Base-by-base conservation (phyloP, 495 filamentous ascomycete species). In the Lasiosphaeria ovina region DNA sequence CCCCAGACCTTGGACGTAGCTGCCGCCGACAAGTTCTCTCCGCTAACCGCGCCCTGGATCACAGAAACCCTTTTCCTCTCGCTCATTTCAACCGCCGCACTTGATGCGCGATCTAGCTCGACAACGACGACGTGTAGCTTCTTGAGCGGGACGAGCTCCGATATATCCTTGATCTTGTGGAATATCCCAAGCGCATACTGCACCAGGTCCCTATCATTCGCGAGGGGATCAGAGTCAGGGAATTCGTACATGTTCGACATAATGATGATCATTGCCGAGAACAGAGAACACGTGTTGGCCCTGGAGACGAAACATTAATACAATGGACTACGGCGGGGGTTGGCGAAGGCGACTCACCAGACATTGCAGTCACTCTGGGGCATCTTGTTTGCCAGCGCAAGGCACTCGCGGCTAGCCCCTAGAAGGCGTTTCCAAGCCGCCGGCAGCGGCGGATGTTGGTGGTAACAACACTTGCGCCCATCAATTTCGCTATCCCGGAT, bases 261-360 rank as follows among this genome's bases (percentile, higher is more conserved):
- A 7, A 74, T 32, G 51, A 74, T 61, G n/a, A 70, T 51, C 36
- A 69, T 59, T 3, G 65, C 62, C 1, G 71, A 72, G 40, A 74
- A 66, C 35, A 67, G 67, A 31, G 67, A 67, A 45, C 67, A 71
- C 24, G 63, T 55, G 32, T 64, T 71, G 14, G 65, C 34, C 71
- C 71, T 73, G 44, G 6, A 8, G 24, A 31, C 33, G 31, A 24
- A 24, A 24, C 24, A 24, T 34, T 17, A 50, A 34, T 10, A 17
- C 11, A 14, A 1, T 35, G 6, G 17, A 5, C n/a, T 17, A 42
- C 70, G 67, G 49, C 6, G 6, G 24, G 24, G 24, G 24, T 24
- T 24, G 10, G 47, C 34, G 3, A 34, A 51, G 17, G 9, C 11
- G 7, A 35, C 50, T 52, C 50, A 73, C 71, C 71, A 73, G 10